Evolutionary conservation across 2,329 filamentous ascomycete genomes (phyloP).

Genomic region (Hypoxylon sp.): DNA sequence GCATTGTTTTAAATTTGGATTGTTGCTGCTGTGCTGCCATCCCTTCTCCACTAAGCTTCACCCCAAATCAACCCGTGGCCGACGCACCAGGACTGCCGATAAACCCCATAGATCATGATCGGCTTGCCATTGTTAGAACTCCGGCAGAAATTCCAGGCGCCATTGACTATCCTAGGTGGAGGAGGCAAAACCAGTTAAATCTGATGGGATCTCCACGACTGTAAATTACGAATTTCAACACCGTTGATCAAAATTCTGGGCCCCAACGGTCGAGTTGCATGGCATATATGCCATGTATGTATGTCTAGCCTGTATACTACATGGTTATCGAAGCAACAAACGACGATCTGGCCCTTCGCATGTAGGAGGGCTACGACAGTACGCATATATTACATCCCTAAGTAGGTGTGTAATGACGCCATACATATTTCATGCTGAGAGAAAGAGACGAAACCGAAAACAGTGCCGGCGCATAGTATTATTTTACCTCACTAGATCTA

Average conservation of each 20-base stretch:
- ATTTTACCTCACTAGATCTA: slow-evolving; percentile 19
- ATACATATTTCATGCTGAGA: slow-evolving; percentile 20
- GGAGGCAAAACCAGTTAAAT: slow-evolving; percentile 21
- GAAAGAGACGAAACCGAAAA: slow-evolving; percentile 2
- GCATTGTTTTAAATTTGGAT: slow-evolving; percentile 15
- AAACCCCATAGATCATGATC: slow-evolving; percentile 34
- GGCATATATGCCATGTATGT: slow-evolving; percentile 30
- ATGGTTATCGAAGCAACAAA: slow-evolving; percentile 22
- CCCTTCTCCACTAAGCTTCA: slow-evolving; percentile 14
- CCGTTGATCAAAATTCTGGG: slow-evolving; percentile 10
- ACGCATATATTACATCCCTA: slow-evolving; percentile 29
- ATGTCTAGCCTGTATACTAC: slow-evolving; percentile 22
- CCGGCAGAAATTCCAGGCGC: slow-evolving; percentile 17
- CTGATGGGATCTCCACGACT: slow-evolving; percentile 8
- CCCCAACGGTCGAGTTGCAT: slow-evolving; percentile 30
- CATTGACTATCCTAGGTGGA: slow-evolving; percentile 6
- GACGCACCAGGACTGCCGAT: slow-evolving; percentile 16
- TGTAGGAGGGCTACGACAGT: slow-evolving; percentile 23
- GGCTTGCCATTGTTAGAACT: slow-evolving; percentile 18
- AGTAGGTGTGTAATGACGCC: slow-evolving; percentile 32
- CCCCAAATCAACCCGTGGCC: slow-evolving; percentile 34
- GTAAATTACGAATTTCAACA: slow-evolving; percentile 7
- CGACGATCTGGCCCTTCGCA: slow-evolving; percentile 25
- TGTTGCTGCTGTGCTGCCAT: slow-evolving; percentile 12
- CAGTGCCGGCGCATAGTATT: slow-evolving; percentile 23